Percentiles rank a stretch among this genome's conserved stretches.
phyloP scores from a whole-genome alignment of 305 asterid species.

The Fraxinus baroniana region DNA sequence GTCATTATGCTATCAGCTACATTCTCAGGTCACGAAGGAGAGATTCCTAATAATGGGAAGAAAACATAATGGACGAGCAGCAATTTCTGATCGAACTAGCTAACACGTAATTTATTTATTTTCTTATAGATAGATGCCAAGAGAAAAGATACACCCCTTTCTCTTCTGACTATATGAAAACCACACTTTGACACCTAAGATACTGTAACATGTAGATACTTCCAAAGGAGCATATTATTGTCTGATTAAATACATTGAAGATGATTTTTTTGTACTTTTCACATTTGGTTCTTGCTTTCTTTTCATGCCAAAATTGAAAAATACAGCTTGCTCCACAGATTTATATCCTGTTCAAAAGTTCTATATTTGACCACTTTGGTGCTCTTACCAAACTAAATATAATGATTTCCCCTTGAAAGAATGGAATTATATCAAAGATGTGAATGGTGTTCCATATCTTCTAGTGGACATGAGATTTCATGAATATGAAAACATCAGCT shows the following conservation, averaged over 20 bases:
- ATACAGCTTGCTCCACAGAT: not conserved
- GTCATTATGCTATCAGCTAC: not conserved
- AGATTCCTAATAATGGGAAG: not conserved
- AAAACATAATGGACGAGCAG: not conserved
- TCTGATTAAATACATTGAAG: not conserved
- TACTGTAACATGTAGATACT: slow-evolving; percentile 2
- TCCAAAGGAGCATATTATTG: not conserved
- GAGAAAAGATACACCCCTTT: not conserved
- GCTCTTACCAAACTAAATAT: not conserved
- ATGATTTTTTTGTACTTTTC: not conserved
- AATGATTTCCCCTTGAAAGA: not conserved
- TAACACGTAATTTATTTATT: not conserved
- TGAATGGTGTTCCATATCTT: not conserved
- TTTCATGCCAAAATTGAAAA: not conserved
- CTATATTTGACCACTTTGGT: not conserved
- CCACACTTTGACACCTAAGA: not conserved
- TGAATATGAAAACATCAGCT: slow-evolving; percentile 15
- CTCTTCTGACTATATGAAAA: not conserved
- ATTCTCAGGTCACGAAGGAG: not conserved
- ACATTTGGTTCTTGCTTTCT: not conserved
- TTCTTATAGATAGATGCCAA: not conserved
- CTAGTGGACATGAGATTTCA: not conserved
- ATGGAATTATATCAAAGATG: not conserved
- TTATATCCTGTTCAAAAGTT: not conserved
- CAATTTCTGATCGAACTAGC: not conserved